Base-by-base conservation (phyloP, 345 rosid genomes). In the Anacardium occidentale region DNA sequence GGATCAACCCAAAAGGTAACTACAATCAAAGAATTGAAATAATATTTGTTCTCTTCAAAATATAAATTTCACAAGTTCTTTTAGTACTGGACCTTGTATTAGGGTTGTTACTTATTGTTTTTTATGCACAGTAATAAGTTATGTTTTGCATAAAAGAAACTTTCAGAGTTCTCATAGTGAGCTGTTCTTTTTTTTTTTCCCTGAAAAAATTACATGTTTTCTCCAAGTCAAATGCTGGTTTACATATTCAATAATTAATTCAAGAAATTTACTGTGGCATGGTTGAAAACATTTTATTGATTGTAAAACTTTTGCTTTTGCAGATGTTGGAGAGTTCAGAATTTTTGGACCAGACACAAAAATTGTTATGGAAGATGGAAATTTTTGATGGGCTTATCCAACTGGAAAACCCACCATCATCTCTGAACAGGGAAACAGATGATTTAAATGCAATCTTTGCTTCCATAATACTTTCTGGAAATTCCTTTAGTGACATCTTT, bases 1-100 rank as follows among this genome's bases (percentile, higher is more conserved):
- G 99, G 99, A 81, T 89, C 99, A 62, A 79, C 77, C 69, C 77
- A 72, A 59, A 89, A 90, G 98, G 98, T 94, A 76, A 74, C 92
- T 76, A 45, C 11, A 17, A 3, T 13, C 40, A 57, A 50, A 55
- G 25, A 70, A 26, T 40, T 25, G 64, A 72, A 47, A 48, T 34
- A 62, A 45, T 34, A 69, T 66, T 66, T 47, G 10, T 10, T 11
- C 13, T 59, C 17, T 44, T 22, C 37, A 32, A 48, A 22, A 45
- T 24, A 22, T 22, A 15, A 68, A 5, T 21, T 15, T 2, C 4
- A 5, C 40, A 62, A n/a, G 47, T 34, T 61, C 47, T 34, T 32
- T 21, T 20, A 4, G 5, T 42, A 17, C 42, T 62, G 6, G 6
- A 37, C 42, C 42, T 5, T 37, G 58, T 52, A 53, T 10, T 11